Evolutionary conservation across 1,139 yeast species (phyloP), one percentile per base, ranked within the genome.

Genomic region (Zygosaccharomyces sapae): DNA sequence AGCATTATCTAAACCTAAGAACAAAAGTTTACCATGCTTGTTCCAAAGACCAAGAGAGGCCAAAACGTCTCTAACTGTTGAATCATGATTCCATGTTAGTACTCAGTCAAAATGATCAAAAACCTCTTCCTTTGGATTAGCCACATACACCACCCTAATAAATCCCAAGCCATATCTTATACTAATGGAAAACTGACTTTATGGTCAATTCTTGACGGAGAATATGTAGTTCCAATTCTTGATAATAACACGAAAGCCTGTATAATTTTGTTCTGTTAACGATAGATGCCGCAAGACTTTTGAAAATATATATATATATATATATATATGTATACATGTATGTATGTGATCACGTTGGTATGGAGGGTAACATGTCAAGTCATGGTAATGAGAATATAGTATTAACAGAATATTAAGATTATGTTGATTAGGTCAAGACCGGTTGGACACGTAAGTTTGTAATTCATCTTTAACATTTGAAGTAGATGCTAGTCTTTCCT

Each of bases 1-100:
- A 45, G 99, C 99, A 65, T 94, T 94, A 71, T 92, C 99, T 59
- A 92, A 81, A 51, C 99, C 99, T 55, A 92, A 79, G 71, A 92
- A 92, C 66, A 92, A 79, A 62, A 92, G 77, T 73, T 92, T 92
- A 65, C 97, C 99, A 69, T 90, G 97, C 74, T 92, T 92, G 75
- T 94, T 92, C 92, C 96, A 85, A 65, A 92, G 80, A 54, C 98
- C 98, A 57, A 92, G 79, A 44, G 95, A 86, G 61, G 97, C 86
- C 65, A 92, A 80, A 53, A 89, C 83, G 69, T 90, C 97, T 77
- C 87, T 95, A 74, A 92, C 88, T 79, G 59, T 42, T 33, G 7
- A 34, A 38, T 36, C 40, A 34, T 33, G 9, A 36, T 24, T 49
- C 9, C 12, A 4, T 33, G 54, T 52, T 55, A 54, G 52, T 55